Evolutionary conservation across 129 eudicot genomes (phyloP), one percentile per base, ranked within the genome.

Genomic region (Dittrichia graveolens): DNA sequence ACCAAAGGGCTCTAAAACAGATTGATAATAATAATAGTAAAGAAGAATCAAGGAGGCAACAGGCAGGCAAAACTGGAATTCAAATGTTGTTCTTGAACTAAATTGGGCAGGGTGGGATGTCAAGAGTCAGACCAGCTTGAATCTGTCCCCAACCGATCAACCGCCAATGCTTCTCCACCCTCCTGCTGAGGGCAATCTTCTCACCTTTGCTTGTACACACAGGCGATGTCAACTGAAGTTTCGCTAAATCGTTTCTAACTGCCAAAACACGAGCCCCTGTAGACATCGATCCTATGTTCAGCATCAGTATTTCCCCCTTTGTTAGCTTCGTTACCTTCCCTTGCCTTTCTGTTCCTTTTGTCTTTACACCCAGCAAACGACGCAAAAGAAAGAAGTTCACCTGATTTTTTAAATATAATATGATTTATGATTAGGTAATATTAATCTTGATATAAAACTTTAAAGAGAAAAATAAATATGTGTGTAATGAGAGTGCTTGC

Each of bases 91-190:
- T 12, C 5, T 13, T 56, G 31, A 9, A 58, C 82, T 80, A 90
- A 44, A 94, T 82, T 14, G 98, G 96, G 55, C 87, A 85, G 7
- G 98, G 96, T 74, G 98, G 98, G 70, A 94, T 83, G 0, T 94
- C 98, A 16, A 94, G 95, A 18, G 97, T 90, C 3, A 66, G 77
- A 62, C 98, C 98, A 15, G 98, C 98, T 80, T 90, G 96, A 78
- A 94, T 94, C 73, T 90, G 95, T 37, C 98, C 98, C 98, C 98
- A 94, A 39, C 98, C 98, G 18, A 94, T 94, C 34, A 94, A 86
- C 47, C 98, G 95, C 98, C 98, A 94, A 55, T 94, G 98, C 86
- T 91, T 90, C 79, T 94, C 98, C 4, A 94, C 96, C 43, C 98
- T 76, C 62, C 98, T 76, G 74, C 98, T 94, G 56, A 94, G 85